Evolutionary conservation across 768 basidiomycete genomes (phyloP).

Genomic region (Mycena chlorophos): DNA sequence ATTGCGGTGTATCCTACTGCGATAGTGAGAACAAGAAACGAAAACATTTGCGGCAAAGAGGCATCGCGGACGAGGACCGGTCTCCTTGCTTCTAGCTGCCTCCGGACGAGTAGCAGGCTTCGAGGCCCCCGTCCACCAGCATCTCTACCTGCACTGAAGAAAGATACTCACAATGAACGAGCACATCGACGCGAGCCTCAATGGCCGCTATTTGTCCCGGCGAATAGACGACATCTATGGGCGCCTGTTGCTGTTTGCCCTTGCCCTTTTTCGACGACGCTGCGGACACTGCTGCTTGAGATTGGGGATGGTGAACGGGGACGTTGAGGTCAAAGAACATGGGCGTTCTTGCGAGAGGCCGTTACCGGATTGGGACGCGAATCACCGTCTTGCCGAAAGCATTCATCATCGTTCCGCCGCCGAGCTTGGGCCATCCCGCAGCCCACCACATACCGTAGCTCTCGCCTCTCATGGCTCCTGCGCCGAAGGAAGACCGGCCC

Average conservation of each 20-base stretch:
- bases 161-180: conserved; percentile 64
- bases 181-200: conserved; percentile 65
- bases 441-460: too few relatives aligned
- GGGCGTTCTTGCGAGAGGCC: background rate
- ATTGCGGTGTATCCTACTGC: conserved; percentile 86
- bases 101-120: too few relatives aligned
- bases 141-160: too few relatives aligned
- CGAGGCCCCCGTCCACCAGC: too few relatives aligned
- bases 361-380: background rate
- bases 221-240: conserved; percentile 42
- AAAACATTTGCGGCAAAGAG: too few relatives aligned
- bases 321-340: conserved; percentile 76
- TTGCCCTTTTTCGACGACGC: conserved; percentile 55
- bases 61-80: too few relatives aligned
- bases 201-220: conserved; percentile 56
- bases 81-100: too few relatives aligned
- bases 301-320: conserved; percentile 42
- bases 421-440: too few relatives aligned
- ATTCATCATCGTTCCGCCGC: background rate
- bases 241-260: conserved; percentile 47
- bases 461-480: background rate
- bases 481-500: conserved; percentile 16
- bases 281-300: conserved; percentile 30
- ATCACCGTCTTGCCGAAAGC: conserved; percentile 5
- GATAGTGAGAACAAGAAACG: conserved; percentile 10